phyloP scores from a whole-genome alignment of 352 stramenopile species.

The Elongisporangium prolatum region DNA sequence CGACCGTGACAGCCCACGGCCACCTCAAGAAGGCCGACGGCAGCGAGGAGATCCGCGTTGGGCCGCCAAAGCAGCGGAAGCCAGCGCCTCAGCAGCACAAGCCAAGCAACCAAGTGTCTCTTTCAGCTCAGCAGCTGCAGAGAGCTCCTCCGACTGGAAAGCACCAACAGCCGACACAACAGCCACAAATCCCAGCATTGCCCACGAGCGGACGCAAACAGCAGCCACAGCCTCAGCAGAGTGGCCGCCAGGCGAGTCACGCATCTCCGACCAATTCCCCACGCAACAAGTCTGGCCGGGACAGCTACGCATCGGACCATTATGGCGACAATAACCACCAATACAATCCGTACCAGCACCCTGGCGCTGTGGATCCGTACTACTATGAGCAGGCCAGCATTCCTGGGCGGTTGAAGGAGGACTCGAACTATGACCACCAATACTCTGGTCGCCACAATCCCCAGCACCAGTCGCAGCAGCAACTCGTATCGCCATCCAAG shows the following conservation, averaged over 20 bases:
- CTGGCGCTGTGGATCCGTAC: constrained; percentile 2
- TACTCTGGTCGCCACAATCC: constrained; percentile 9
- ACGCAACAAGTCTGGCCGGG: constrained; percentile 24
- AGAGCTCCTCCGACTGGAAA: not conserved
- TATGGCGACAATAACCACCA: constrained; percentile 26
- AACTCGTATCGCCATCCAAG: not conserved
- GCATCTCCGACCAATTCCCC: constrained; percentile 20
- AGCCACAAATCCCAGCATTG: constrained; percentile 5
- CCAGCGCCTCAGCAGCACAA: constrained; percentile 7
- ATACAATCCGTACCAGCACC: constrained; percentile 11
- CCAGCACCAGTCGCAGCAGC: constrained; percentile 1
- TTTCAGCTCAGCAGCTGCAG: not conserved
- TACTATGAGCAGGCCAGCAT: constrained; percentile 17
- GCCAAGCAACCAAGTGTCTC: constrained; percentile 8
- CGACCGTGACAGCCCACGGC: constrained; percentile 72
- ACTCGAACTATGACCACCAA: constrained; percentile 18
- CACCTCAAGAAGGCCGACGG: constrained; percentile 76
- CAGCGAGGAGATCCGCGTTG: constrained; percentile 77
- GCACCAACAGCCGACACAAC: constrained; percentile 2
- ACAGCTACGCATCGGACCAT: constrained; percentile 15
- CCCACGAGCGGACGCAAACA: constrained; percentile 4
- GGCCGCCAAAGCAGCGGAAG: constrained; percentile 48
- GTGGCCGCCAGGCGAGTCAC: constrained; percentile 8
- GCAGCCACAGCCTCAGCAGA: constrained; percentile 6
- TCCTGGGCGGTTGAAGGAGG: constrained; percentile 25